Base-by-base conservation (phyloP, 2,329 filamentous ascomycete genomes). In the Pestalotiopsis sp. region DNA sequence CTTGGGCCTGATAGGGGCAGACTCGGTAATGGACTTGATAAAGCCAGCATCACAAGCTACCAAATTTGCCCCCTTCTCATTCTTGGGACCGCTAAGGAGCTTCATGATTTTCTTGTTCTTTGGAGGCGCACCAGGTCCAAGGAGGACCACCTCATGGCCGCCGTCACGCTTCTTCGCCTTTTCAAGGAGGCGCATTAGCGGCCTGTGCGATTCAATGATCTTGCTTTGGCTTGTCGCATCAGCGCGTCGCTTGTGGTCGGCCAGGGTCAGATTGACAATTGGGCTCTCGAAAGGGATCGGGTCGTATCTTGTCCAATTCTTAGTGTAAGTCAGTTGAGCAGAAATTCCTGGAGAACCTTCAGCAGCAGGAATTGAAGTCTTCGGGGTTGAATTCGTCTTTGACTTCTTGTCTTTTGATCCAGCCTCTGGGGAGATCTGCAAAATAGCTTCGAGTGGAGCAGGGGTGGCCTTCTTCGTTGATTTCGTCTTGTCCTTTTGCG, bases 201-300 rank as follows among this genome's bases (percentile, higher is more conserved):
- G 45, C 0, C n/a, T n/a, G 11, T 52, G 45, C 6, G 17, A n/a
- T 9, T 52, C 45, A 3, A 52, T 52, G 17, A 20, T 20, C 45
- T 61, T 36, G 14, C 59, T 61, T 3, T 61, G 20, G 59, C 59
- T 31, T 0, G 20, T n/a, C 0, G 45, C 14, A 23, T 52, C 45
- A n/a, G 45, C 45, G 9, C 59, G 20, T 1, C 59, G 59, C 27
- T 61, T 20, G 27, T 61, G 38, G 14, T 61, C 59, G 14, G 27
- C 59, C 59, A 61, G 27, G 13, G 27, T 61, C 59, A 61, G n/a
- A 17, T 31, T 61, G 27, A 61, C 38, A 17, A 61, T 61, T n/a
- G 59, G 25, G 25, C 59, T 61, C 11, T 61, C 59, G 27, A 61
- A 61, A 12, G 59, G 59, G 0, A 61, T 61, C 23, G 59, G 59